Evolutionary conservation across 75 land plant genomes (phyloP).

Genomic region (Larix kaempferi): DNA sequence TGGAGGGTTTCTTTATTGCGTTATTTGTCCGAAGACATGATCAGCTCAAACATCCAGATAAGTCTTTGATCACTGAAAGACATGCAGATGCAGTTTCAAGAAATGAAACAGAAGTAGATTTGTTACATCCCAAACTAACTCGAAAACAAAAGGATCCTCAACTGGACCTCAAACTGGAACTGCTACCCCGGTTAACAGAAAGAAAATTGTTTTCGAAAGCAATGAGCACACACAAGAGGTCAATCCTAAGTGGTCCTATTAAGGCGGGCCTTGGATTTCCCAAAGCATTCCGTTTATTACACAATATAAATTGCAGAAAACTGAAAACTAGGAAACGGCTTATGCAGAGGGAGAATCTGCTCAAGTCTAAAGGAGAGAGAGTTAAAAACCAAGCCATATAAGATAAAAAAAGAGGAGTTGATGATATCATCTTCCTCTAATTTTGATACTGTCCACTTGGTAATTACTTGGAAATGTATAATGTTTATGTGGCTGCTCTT

Average conservation of each 20-base stretch:
- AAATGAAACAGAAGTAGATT: background rate
- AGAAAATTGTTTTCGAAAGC: background rate
- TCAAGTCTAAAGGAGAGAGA: background rate
- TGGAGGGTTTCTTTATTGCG: slow-evolving; percentile 93
- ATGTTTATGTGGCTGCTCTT: background rate
- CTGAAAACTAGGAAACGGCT: background rate
- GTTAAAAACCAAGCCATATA: background rate
- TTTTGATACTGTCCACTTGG: background rate
- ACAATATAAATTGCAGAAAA: background rate
- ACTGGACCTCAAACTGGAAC: background rate
- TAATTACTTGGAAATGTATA: background rate
- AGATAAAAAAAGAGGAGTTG: background rate
- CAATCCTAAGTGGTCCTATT: background rate
- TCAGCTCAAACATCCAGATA: background rate
- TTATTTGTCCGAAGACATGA: slow-evolving; percentile 39
- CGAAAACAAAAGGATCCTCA: background rate
- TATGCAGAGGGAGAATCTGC: background rate
- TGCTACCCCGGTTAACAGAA: background rate
- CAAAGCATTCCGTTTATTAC: slow-evolving; percentile 2
- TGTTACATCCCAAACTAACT: background rate
- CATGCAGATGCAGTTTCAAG: background rate
- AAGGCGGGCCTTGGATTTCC: slow-evolving; percentile 4
- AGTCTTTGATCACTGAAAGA: background rate
- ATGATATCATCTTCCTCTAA: background rate
- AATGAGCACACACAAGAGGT: background rate